Percentiles rank a stretch among this genome's conserved stretches.
Evolutionary conservation across 176 grass and related monocot genomes (phyloP).

Genomic region (Eragrostis curvula): DNA sequence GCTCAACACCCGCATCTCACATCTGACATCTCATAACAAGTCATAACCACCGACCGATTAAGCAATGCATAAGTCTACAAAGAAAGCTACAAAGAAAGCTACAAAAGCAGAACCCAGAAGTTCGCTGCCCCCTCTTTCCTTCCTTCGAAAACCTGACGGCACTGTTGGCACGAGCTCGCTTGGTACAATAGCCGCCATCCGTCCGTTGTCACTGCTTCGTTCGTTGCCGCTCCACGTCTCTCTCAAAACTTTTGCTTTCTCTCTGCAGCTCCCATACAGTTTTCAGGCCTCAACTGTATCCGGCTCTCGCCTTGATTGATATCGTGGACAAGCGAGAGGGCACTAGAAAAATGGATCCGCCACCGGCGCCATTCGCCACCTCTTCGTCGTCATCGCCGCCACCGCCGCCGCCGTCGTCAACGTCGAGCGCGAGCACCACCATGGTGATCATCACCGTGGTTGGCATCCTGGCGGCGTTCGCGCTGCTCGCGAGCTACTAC

Average conservation of each 20-base stretch:
- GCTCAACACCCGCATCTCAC: background rate
- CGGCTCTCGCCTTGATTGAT: slow-evolving; percentile 11
- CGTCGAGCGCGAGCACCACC: slow-evolving; percentile 58
- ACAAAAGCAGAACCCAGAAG: background rate
- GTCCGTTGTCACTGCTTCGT: background rate
- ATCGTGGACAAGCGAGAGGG: background rate
- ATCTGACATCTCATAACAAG: background rate
- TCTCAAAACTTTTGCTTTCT: slow-evolving; percentile 29
- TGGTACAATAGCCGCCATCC: slow-evolving; percentile 18
- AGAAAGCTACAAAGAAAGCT: background rate
- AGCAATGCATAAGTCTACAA: background rate
- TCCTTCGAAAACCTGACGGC: background rate
- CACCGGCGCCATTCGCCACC: slow-evolving; percentile 30
- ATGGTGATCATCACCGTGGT: slow-evolving; percentile 79
- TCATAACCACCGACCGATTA: background rate
- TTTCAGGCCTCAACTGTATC: slow-evolving; percentile 35
- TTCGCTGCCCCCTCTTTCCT: background rate
- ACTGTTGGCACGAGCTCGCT: background rate
- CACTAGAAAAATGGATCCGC: slow-evolving; percentile 43
- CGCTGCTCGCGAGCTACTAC: slow-evolving; percentile 87
- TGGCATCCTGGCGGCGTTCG: slow-evolving; percentile 77
- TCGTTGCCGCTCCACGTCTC: slow-evolving; percentile 47
- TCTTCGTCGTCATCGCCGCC: background rate
- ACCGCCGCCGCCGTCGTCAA: slow-evolving; percentile 29
- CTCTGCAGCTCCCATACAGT: background rate